Percentiles rank a stretch among this genome's conserved stretches.
phyloP scores from a whole-genome alignment of 805 yeast genomes.

The Lipomyces starkeyi region DNA sequence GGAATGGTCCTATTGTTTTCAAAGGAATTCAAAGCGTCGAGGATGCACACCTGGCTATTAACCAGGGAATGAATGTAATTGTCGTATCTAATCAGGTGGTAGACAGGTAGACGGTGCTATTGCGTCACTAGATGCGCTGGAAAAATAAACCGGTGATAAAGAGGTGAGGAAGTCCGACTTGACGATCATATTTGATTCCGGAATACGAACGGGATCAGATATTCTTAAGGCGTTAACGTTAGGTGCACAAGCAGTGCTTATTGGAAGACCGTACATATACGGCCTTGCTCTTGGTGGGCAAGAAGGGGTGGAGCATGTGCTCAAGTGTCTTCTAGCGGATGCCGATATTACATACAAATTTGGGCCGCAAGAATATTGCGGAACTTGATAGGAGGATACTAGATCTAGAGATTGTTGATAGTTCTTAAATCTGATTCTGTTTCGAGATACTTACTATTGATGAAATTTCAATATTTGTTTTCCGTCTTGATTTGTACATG shows the following conservation, averaged over 20 bases:
- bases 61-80: slow-evolving; percentile 69
- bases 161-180: slow-evolving; percentile 45
- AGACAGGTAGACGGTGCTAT: slow-evolving; percentile 62
- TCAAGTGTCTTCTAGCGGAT: slow-evolving; percentile 35
- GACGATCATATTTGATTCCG: slow-evolving; percentile 65
- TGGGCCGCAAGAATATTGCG: slow-evolving; percentile 22
- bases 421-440: not conserved
- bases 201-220: slow-evolving; percentile 67
- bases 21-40: slow-evolving; percentile 77
- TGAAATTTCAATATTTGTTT: too few relatives aligned
- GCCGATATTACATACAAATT: slow-evolving; percentile 31
- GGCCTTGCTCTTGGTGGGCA: slow-evolving; percentile 70
- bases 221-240: slow-evolving; percentile 64
- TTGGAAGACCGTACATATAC: slow-evolving; percentile 67
- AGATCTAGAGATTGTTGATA: not conserved
- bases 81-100: slow-evolving; percentile 83
- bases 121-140: slow-evolving; percentile 67
- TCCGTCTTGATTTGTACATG: too few relatives aligned
- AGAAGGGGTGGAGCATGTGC: slow-evolving; percentile 55
- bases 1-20: slow-evolving; percentile 49
- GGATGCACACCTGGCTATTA: slow-evolving; percentile 68
- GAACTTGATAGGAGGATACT: slow-evolving; percentile 20
- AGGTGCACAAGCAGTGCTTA: slow-evolving; percentile 65
- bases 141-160: slow-evolving; percentile 50
- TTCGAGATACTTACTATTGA: too few relatives aligned